These are phyloP conservation scores for Austroboletus niveus DNA, from an alignment of 1,284 basidiomycete genomes.

Conservation along the genomic window DNA sequence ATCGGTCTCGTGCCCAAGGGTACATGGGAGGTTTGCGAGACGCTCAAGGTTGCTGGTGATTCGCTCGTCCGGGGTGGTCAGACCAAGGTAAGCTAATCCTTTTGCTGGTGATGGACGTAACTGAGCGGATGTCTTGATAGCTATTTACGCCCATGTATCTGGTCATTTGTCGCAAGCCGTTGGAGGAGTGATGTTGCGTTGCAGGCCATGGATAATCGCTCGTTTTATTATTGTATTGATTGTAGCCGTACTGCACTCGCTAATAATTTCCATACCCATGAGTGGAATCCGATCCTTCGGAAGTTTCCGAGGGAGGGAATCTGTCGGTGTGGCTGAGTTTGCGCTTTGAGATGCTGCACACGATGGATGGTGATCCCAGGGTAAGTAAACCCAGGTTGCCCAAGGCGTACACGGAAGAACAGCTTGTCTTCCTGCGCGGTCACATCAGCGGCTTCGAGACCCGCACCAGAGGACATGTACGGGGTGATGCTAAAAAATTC, in stretches of 20 bases:
- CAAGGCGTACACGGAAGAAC: conserved; percentile 49
- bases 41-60: conserved; percentile 80
- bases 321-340: conserved; percentile 20
- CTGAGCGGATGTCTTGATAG: conserved; percentile 36
- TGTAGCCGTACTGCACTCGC: neutral
- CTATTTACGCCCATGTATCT: conserved; percentile 84
- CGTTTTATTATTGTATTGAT: too few species aligned
- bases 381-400: conserved; percentile 53
- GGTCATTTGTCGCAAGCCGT: conserved; percentile 66
- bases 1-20: conserved; percentile 88
- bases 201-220: too few species aligned
- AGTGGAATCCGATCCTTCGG: conserved; percentile 32
- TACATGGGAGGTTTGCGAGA: conserved; percentile 88
- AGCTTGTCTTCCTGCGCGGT: conserved; percentile 53
- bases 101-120: neutral
- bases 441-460: conserved; percentile 51
- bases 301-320: conserved; percentile 14
- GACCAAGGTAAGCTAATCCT: conserved; percentile 61
- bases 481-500: conserved; percentile 63
- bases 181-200: conserved; percentile 6
- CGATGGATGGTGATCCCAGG: conserved; percentile 35
- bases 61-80: conserved; percentile 85
- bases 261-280: neutral
- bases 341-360: conserved; percentile 6
- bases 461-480: conserved; percentile 44